These are phyloP conservation scores for Lentinus tigrinus DNA, from an alignment of 768 basidiomycete species.

Conservation along the genomic window DNA sequence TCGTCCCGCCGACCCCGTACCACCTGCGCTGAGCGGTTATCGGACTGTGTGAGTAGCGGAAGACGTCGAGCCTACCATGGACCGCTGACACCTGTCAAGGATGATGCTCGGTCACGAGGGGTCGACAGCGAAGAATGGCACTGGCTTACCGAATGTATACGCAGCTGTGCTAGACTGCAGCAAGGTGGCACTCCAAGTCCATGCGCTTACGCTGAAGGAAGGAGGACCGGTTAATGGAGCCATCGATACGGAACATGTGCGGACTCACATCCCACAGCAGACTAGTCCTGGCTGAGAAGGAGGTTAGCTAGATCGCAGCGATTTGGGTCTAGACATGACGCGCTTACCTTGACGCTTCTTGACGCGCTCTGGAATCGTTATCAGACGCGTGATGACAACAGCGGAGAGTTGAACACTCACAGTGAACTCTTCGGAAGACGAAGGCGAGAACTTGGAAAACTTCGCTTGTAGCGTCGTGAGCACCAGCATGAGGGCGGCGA, in stretches of 20 bases:
- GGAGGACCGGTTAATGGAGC: not conserved
- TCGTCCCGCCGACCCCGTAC: conserved; percentile 52
- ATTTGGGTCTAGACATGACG: not conserved
- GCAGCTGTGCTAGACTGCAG: conserved; percentile 54
- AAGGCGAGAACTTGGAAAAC: conserved; percentile 45
- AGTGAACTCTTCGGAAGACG: conserved; percentile 49
- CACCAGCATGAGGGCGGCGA: conserved; percentile 45
- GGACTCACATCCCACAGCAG: conserved; percentile 46
- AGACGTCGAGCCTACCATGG: too few relatives aligned
- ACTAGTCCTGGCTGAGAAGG: conserved; percentile 44
- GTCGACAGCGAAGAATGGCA: not conserved
- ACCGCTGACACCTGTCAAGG: conserved; percentile 41
- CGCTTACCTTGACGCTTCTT: conserved; percentile 41
- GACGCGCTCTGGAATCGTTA: conserved; percentile 38
- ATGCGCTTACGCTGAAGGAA: conserved; percentile 44
- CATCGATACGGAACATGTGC: not conserved
- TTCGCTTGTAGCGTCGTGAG: conserved; percentile 45
- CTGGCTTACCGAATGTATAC: conserved; percentile 41
- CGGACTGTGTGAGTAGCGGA: too few relatives aligned
- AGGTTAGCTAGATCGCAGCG: not conserved
- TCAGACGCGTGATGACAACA: not conserved
- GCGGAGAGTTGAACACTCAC: conserved; percentile 24
- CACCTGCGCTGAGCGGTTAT: conserved; percentile 31
- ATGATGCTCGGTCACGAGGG: not conserved
- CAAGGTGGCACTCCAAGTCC: conserved; percentile 59